Percentiles rank a stretch among this genome's conserved stretches.
These are phyloP conservation scores for Aureobasidium sp. DNA, from an alignment of 2,329 filamentous ascomycete species.

Conservation along the genomic window DNA sequence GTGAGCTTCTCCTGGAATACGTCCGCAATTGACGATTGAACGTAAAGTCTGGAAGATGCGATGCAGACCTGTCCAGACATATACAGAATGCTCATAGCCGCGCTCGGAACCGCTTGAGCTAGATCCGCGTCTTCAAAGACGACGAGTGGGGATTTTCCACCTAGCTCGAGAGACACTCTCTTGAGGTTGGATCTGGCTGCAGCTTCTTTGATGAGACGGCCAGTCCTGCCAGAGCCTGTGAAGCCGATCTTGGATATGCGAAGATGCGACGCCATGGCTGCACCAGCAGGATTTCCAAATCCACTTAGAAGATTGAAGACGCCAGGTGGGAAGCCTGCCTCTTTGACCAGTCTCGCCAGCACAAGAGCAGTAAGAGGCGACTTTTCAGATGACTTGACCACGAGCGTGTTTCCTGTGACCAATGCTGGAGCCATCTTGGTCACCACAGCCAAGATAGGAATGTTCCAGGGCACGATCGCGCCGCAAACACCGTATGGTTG, in stretches of 20 bases:
- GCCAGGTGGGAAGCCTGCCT: conserved; percentile 68
- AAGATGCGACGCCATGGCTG: conserved; percentile 57
- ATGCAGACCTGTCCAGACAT: conserved; percentile 15
- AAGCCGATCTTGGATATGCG: conserved; percentile 71
- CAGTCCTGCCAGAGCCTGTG: conserved; percentile 64
- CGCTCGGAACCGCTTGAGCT: conserved; percentile 2
- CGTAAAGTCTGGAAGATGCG: conserved; percentile 25
- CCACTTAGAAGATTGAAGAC: conserved; percentile 61
- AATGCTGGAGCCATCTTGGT: conserved; percentile 13
- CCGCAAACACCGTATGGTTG: conserved; percentile 37
- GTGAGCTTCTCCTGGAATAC: conserved; percentile 17
- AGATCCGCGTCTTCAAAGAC: conserved; percentile 13
- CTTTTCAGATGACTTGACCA: conserved; percentile 49
- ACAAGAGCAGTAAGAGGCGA: conserved; percentile 48
- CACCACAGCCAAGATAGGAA: background rate
- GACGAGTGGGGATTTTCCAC: conserved; percentile 45
- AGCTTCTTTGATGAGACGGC: conserved; percentile 36
- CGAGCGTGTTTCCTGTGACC: conserved; percentile 25
- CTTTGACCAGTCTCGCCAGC: conserved; percentile 56
- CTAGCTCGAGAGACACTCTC: conserved; percentile 52
- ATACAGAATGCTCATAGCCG: background rate
- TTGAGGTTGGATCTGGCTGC: conserved; percentile 39
- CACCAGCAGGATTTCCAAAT: conserved; percentile 54
- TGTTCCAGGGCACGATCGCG: conserved; percentile 37
- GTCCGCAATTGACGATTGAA: conserved; percentile 23